Percentiles rank a stretch among this genome's conserved stretches.
Evolutionary conservation across 176 grass and related monocot species (phyloP).

Genomic region (Bolboschoenus planiculmis): DNA sequence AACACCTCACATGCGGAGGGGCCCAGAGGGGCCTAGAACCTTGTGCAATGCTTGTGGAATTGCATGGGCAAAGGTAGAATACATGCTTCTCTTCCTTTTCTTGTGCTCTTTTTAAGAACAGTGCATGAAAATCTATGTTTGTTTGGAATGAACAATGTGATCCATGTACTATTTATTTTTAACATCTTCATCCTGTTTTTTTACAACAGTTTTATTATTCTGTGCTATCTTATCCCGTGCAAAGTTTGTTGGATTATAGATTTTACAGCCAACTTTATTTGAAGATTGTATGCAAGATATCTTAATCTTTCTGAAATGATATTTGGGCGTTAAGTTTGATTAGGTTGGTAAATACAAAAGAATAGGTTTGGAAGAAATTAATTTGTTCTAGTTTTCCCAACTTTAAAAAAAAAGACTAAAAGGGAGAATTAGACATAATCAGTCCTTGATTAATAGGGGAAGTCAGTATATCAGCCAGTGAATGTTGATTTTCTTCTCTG

Average conservation of each 20-base stretch:
- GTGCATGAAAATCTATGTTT: not conserved
- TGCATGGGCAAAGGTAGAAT: conserved; percentile 71
- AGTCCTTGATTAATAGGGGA: not conserved
- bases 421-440: not conserved
- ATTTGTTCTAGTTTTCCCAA: not conserved
- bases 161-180: not conserved
- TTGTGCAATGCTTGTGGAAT: conserved; percentile 90
- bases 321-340: not conserved
- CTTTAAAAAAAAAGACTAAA: not conserved
- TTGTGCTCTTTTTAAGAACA: not conserved
- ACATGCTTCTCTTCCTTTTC: not conserved
- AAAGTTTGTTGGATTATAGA: not conserved
- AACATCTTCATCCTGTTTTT: not conserved
- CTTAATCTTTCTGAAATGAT: not conserved
- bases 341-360: not conserved
- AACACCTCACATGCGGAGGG: conserved; percentile 74
- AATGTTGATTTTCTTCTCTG: not conserved
- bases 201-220: not conserved
- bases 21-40: conserved; percentile 65
- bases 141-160: not conserved
- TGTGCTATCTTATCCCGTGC: not conserved
- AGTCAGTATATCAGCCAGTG: not conserved
- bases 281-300: not conserved
- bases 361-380: not conserved
- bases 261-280: not conserved